Percentiles rank a stretch among this genome's conserved stretches.
These are phyloP conservation scores for Scenedesmus sp. DNA, from an alignment of 163 green algal genomes.

Conservation along the genomic window DNA sequence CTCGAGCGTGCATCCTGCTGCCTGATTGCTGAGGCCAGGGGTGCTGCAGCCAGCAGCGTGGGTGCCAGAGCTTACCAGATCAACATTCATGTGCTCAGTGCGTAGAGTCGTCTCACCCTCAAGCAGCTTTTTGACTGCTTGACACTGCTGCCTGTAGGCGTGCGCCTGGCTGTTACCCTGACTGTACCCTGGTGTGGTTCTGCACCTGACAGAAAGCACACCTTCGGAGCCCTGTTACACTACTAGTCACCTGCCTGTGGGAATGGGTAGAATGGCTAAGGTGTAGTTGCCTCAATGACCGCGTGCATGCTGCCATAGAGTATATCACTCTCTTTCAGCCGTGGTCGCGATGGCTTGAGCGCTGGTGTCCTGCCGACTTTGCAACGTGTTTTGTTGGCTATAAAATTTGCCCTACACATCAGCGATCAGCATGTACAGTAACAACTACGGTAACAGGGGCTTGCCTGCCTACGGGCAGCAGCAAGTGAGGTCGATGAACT, in stretches of 20 bases:
- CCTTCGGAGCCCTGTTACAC: not conserved
- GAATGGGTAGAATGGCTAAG: not conserved
- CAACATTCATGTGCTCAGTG: too few relatives aligned
- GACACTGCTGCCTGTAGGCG: not conserved
- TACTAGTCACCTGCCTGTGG: not conserved
- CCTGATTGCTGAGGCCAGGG: too few relatives aligned
- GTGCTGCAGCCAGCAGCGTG: too few relatives aligned
- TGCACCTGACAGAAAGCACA: not conserved
- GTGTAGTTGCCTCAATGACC: not conserved
- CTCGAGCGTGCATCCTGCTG: too few relatives aligned
- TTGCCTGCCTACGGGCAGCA: conserved; percentile 25
- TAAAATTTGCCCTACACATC: too few relatives aligned
- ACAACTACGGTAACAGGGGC: not conserved
- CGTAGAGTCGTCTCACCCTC: too few relatives aligned
- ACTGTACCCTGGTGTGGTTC: not conserved
- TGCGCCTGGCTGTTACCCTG: not conserved
- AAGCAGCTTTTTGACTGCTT: too few relatives aligned
- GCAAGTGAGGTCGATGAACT: conserved; percentile 8
- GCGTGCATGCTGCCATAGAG: not conserved
- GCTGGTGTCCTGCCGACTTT: not conserved
- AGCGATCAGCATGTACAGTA: not conserved
- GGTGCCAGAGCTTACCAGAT: too few relatives aligned
- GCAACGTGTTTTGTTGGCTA: not conserved
- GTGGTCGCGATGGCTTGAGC: conserved; percentile 2
- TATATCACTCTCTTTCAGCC: not conserved